Evolutionary conservation across 352 stramenopile species (phyloP), one percentile per base, ranked within the genome.

Genomic region (Phytophthora ramorum): DNA sequence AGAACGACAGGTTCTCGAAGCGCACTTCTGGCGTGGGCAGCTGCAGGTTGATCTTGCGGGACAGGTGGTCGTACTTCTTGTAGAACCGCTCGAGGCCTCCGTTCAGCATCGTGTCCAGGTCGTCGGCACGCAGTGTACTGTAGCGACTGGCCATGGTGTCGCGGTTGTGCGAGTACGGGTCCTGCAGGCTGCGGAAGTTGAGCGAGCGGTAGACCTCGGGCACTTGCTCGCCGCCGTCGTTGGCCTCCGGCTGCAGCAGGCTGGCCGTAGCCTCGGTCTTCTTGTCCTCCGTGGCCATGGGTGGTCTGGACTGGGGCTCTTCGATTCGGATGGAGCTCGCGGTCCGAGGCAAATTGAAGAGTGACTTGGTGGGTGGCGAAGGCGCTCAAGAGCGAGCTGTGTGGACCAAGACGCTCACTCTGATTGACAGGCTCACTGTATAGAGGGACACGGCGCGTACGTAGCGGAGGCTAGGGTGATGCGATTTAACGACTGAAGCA

Each of bases 331-430:
- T 52, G 26, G 49, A 20, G 43, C 22, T 30, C 14, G 53, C 37
- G 17, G 32, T 14, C 28, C 41, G 58, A 64, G 58, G 65, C 65
- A 73, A 73, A 69, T 73, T 69, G 65, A 69, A 73, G 58, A 73
- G 65, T 73, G 65, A 69, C 10, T 10, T 7, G 26, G 3, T 58
- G 19, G 34, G 19, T 56, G 45, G 46, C 30, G 46, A 41, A 10
- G 45, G 40, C 26, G 44, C 7, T 17, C 7, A 37, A 16, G 35
- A 41, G 12, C 35, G 35, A 44, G 30, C 2, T 19, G 35, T 37
- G 32, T 37, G 32, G 32, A 13, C 32, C 32, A 12, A 34, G 28
- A 14, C 6, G 34, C 6, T 17, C 12, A 7, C n/a, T 45, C 32
- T 30, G 34, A 55, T 28, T 50, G 28, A 57, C 43, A 24, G 50